These are phyloP conservation scores for Lactarius indigo DNA, from an alignment of 768 basidiomycete species.

Conservation along the genomic window DNA sequence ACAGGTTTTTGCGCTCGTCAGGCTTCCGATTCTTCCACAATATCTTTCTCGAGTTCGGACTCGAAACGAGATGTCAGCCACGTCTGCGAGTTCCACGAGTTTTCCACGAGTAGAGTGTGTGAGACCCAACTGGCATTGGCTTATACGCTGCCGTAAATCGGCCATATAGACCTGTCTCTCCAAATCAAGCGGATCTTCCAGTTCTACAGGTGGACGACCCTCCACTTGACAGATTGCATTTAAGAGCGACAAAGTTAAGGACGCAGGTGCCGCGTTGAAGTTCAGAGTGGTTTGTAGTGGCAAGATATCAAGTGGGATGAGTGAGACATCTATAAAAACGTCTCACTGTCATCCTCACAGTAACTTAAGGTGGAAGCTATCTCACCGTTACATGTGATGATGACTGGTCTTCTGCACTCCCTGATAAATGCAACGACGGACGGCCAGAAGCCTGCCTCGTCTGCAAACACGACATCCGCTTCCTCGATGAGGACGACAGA, in stretches of 20 bases:
- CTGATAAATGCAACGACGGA: constrained; percentile 77
- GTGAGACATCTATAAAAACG: constrained; percentile 53
- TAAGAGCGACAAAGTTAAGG: constrained; percentile 28
- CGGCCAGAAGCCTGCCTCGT: constrained; percentile 84
- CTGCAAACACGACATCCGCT: constrained; percentile 88
- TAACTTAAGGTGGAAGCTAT: constrained; percentile 5
- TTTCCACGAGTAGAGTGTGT: neutral
- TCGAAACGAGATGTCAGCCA: constrained; percentile 12
- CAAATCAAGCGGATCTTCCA: neutral
- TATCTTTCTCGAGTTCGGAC: constrained; percentile 8
- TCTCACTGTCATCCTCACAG: constrained; percentile 16
- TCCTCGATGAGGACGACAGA: constrained; percentile 92
- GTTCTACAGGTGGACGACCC: constrained; percentile 10
- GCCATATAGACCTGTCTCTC: constrained; percentile 1
- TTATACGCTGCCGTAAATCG: constrained; percentile 23
- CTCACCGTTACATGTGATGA: constrained; percentile 94
- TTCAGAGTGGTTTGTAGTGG: constrained; percentile 69
- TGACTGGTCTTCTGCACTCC: constrained; percentile 80
- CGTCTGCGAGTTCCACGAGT: constrained; percentile 3
- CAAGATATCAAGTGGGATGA: constrained; percentile 69
- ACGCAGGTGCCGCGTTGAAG: constrained; percentile 44
- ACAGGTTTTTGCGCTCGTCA: constrained; percentile 12
- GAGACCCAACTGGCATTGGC: constrained; percentile 23
- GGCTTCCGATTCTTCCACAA: neutral
- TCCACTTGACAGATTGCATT: constrained; percentile 25